A percentile compares a stretch with the other conserved stretches of the same genome.
Conservation (phyloP, 108 stramenopile genomes). For the Phaeodactylum tricornutum region DNA sequence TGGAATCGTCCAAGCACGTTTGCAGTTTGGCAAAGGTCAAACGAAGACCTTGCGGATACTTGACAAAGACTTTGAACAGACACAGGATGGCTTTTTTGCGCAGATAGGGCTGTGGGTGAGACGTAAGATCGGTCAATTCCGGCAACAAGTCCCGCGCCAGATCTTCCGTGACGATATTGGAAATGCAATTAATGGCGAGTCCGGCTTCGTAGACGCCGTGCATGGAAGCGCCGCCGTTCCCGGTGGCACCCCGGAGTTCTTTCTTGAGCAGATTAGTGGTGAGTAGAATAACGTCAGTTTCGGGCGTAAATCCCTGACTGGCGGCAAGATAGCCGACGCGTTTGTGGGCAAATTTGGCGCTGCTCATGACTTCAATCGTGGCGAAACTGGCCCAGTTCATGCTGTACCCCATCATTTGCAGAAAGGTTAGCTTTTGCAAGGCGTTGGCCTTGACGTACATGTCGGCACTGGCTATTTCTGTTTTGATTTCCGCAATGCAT, state of each 20-base stretch:
- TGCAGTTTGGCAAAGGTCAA: constrained; percentile 92
- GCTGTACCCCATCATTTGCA: constrained; percentile 98
- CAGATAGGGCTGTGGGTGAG: constrained; percentile 87
- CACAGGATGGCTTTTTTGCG: constrained; percentile 95
- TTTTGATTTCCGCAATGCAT: constrained; percentile 93
- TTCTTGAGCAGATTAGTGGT: constrained; percentile 96
- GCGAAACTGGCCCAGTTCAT: constrained; percentile 95
- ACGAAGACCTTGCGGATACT: constrained; percentile 98
- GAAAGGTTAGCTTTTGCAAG: constrained; percentile 93
- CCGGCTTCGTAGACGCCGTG: constrained; percentile 88
- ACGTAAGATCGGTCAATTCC: constrained; percentile 76
- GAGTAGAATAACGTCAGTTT: constrained; percentile 93
- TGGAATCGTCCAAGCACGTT: constrained; percentile 79
- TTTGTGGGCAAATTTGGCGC: constrained; percentile 92
- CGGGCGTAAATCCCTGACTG: constrained; percentile 87
- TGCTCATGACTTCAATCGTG: constrained; percentile 92
- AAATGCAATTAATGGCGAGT: constrained; percentile 92
- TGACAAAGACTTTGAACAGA: constrained; percentile 94
- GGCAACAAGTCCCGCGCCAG: constrained; percentile 86
- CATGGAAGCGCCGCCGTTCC: constrained; percentile 27
- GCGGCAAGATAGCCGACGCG: constrained; percentile 94
- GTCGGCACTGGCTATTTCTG: constrained; percentile 87
- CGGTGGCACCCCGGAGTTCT: constrained; percentile 73
- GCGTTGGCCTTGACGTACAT: constrained; percentile 90
- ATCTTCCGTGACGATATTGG: constrained; percentile 95